Evolutionary conservation across 1,284 basidiomycete species (phyloP).

Genomic region (Bjerkandera adusta): DNA sequence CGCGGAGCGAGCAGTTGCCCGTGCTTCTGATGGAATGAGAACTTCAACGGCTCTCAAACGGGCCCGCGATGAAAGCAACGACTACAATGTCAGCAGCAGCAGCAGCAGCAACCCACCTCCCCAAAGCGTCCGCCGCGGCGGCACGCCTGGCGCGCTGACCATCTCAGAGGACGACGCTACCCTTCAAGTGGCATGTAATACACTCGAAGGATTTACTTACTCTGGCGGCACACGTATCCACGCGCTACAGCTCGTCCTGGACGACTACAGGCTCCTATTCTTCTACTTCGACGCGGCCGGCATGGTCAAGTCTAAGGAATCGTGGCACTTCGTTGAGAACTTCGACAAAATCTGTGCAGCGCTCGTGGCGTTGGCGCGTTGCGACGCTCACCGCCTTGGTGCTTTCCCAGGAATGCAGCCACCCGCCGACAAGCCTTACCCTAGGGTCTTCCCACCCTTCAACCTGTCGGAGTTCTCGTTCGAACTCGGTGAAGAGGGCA

Average conservation of each 20-base stretch:
- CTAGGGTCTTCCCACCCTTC: background rate
- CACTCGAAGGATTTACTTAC: background rate
- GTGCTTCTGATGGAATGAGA: too few relatives aligned
- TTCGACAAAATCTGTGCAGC: background rate
- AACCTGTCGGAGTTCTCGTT: background rate
- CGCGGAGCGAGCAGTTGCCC: too few relatives aligned
- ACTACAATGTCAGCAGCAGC: too few relatives aligned
- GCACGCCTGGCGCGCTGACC: too few relatives aligned
- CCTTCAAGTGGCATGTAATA: too few relatives aligned
- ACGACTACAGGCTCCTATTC: background rate
- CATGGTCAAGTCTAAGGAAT: background rate
- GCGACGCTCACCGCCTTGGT: background rate
- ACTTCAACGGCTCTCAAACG: too few relatives aligned
- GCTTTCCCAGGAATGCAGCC: background rate
- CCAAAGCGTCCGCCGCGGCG: too few relatives aligned
- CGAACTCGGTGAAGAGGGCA: background rate
- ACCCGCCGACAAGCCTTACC: background rate
- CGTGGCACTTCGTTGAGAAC: background rate
- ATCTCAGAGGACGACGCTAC: too few relatives aligned
- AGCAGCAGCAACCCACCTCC: too few relatives aligned
- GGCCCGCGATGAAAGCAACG: too few relatives aligned
- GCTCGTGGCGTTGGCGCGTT: background rate
- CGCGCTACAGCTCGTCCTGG: background rate
- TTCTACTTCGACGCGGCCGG: slow-evolving; percentile 3
- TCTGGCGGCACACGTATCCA: background rate